Percentiles rank a stretch among this genome's conserved stretches.
Conservation (phyloP, 2,329 filamentous ascomycete species). For the Penicillium sp. region DNA sequence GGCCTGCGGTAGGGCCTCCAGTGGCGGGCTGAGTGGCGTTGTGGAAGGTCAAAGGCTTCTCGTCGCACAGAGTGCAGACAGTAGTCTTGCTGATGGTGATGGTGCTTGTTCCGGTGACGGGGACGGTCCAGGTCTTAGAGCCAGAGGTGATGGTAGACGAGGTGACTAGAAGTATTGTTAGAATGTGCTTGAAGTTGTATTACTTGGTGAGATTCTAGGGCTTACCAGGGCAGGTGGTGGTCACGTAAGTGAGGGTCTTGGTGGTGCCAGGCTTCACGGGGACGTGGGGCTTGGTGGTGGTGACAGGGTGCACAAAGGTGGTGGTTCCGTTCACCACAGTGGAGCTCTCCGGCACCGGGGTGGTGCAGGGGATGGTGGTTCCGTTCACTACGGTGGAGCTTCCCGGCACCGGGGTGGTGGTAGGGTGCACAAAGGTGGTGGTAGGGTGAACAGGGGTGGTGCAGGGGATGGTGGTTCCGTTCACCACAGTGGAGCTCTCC, state of each 20-base stretch:
- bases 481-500: no score
- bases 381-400: background rate
- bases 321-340: conserved; percentile 3
- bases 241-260: conserved; percentile 36
- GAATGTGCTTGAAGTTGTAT: background rate
- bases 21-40: conserved; percentile 15
- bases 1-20: conserved; percentile 9
- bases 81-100: conserved; percentile 33
- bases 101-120: conserved; percentile 34
- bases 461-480: background rate
- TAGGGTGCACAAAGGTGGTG: background rate
- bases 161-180: conserved; percentile 26
- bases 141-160: conserved; percentile 32
- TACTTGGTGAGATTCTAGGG: background rate
- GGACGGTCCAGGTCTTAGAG: conserved; percentile 28
- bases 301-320: background rate
- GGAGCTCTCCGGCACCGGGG: background rate
- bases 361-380: conserved; percentile 13
- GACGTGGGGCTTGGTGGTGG: conserved; percentile 19
- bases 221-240: conserved; percentile 38
- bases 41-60: conserved; percentile 19
- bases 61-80: conserved; percentile 24
- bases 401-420: background rate
- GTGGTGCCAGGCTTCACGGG: conserved; percentile 23
- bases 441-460: background rate